A percentile compares a stretch with the other conserved stretches of the same genome.
phyloP scores from a whole-genome alignment of 768 basidiomycete species.

The Gloeostereum incarnatum region DNA sequence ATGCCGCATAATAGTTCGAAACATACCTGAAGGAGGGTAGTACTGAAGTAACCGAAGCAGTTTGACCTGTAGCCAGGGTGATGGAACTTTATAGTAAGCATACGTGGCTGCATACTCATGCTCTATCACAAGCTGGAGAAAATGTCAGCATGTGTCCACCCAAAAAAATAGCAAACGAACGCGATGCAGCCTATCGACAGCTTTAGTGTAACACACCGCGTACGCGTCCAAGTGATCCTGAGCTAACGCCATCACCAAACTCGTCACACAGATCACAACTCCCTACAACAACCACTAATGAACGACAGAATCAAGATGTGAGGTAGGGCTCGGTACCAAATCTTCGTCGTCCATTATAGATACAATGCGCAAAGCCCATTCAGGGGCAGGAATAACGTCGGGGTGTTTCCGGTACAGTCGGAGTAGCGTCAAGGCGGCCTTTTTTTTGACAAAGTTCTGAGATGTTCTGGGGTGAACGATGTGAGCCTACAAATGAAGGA shows the following conservation, averaged over 20 bases:
- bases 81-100: constrained; percentile 95
- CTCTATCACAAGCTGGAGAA: constrained; percentile 73
- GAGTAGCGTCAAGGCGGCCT: constrained; percentile 89
- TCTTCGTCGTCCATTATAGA: constrained; percentile 94
- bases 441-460: constrained; percentile 94
- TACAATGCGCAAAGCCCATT: constrained; percentile 94
- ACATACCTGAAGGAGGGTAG: constrained; percentile 87
- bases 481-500: constrained; percentile 6
- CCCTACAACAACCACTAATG: constrained; percentile 41
- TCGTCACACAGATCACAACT: constrained; percentile 90
- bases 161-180: constrained; percentile 33
- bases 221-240: constrained; percentile 90
- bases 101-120: constrained; percentile 86
- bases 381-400: constrained; percentile 83
- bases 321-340: constrained; percentile 35
- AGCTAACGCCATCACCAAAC: constrained; percentile 86
- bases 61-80: constrained; percentile 97
- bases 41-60: constrained; percentile 88
- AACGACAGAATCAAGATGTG: constrained; percentile 3
- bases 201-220: constrained; percentile 89
- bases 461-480: constrained; percentile 59
- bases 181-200: constrained; percentile 79
- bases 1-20: neutral
- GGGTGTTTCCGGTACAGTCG: constrained; percentile 95
- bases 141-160: neutral